Conservation (phyloP, 73 alveolate genomes). For the Urostyla sp. region DNA sequence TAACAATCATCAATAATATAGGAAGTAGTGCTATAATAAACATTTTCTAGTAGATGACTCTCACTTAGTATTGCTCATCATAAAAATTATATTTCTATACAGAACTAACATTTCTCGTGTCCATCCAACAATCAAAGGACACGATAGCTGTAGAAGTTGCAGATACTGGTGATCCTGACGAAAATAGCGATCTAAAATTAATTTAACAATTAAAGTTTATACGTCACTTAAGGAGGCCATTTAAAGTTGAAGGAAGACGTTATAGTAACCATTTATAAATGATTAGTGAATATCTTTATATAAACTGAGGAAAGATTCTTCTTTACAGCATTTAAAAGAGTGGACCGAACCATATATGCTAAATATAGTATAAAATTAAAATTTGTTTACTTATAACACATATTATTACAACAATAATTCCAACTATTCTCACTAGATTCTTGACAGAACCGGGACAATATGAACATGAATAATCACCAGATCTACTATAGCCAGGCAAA, state of each 20-base stretch:
- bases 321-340: constrained; percentile 61
- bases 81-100: constrained; percentile 15
- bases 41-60: constrained; percentile 51
- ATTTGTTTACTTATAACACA: background rate
- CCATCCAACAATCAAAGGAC: constrained; percentile 72
- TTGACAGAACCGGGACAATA: constrained; percentile 59
- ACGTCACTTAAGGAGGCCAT: constrained; percentile 75
- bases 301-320: constrained; percentile 64
- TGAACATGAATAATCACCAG: constrained; percentile 63
- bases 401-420: constrained; percentile 43
- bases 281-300: constrained; percentile 71
- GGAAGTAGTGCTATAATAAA: constrained; percentile 63
- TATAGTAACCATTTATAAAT: constrained; percentile 60
- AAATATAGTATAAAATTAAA: too few species aligned
- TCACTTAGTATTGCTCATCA: constrained; percentile 36
- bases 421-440: constrained; percentile 51
- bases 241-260: constrained; percentile 69
- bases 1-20: constrained; percentile 8
- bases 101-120: constrained; percentile 7
- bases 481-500: constrained; percentile 73
- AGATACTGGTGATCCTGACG: constrained; percentile 43
- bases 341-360: constrained; percentile 50
- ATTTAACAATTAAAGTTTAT: too few species aligned
- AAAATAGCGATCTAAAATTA: constrained; percentile 43
- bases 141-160: constrained; percentile 55